These are phyloP conservation scores for Borovskyia barvae DNA, from an alignment of 208 protist genomes.

Conservation along the genomic window DNA sequence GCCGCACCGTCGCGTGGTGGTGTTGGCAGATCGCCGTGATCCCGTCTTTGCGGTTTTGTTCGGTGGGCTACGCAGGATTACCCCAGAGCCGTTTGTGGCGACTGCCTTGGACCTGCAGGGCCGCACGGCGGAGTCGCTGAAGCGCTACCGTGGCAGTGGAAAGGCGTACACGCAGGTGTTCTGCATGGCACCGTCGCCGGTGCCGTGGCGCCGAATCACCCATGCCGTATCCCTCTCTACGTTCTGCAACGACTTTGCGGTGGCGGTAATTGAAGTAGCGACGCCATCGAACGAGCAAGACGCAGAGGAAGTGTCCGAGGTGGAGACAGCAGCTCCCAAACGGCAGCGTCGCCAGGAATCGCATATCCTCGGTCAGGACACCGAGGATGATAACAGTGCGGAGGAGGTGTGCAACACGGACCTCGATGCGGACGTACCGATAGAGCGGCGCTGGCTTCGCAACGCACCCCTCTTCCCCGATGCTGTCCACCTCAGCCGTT, in stretches of 20 bases:
- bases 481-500: not conserved
- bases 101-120: conserved; percentile 5
- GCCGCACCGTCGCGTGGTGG: conserved; percentile 37
- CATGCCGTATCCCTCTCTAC: conserved; percentile 17
- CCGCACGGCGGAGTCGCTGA: not conserved
- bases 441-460: conserved; percentile 7
- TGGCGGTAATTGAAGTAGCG: conserved; percentile 18
- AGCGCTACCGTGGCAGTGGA: conserved; percentile 2
- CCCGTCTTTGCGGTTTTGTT: conserved; percentile 43
- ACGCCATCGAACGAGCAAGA: too few relatives aligned
- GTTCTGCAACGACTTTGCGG: conserved; percentile 18
- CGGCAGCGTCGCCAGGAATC: too few relatives aligned
- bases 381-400: not conserved
- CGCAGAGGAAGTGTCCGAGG: too few relatives aligned
- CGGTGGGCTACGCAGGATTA: conserved; percentile 12
- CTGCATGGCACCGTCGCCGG: conserved; percentile 18
- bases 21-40: conserved; percentile 48
- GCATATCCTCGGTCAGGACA: not conserved
- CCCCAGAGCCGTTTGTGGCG: conserved; percentile 18
- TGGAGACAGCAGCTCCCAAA: too few relatives aligned
- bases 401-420: too few relatives aligned
- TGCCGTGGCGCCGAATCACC: conserved; percentile 28
- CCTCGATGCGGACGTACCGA: too few relatives aligned
- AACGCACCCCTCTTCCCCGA: not conserved
- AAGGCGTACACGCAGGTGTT: conserved; percentile 24